Evolutionary conservation across 2,329 filamentous ascomycete genomes (phyloP), one percentile per base, ranked within the genome.

Genomic region (Arachnomyces sp.): DNA sequence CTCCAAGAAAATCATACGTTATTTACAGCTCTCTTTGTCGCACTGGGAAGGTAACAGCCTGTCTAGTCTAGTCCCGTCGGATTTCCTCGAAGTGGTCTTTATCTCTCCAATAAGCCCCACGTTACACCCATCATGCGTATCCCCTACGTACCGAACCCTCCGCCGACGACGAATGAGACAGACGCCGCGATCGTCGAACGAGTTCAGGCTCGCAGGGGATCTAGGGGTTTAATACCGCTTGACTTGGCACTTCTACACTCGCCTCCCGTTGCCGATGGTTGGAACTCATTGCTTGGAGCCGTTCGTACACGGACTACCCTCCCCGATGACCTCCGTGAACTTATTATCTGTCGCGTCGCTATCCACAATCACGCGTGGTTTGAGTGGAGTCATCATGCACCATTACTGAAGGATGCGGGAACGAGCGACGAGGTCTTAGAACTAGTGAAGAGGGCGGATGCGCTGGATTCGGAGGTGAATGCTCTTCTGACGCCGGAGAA

Each of bases 311-410:
- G 63, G 42, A 78, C 72, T 4, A 69, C 65, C 9, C 61, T 78
- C 3, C 54, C 70, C 3, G 59, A 64, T 3, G 56, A 65, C 28
- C 53, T 87, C 39, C 79, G 84, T 49, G 86, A 94, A 68, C 70
- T 89, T 13, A 82, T 84, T 49, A 89, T 94, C 52, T 86, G 79
- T 54, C 76, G 86, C 36, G 84, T 93, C 11, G 87, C 87, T 9
- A 80, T 83, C 12, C 74, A 86, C 52, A 94, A 93, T 63, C 63
- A 73, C 13, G 87, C 87, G 2, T 86, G 83, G 79, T 93, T 88
- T 62, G 87, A 94, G 61, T 93, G 85, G 86, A 75, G 68, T 28
- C 77, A 86, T 40, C 87, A 94, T 57, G 80, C 80, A 12, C 86
- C 86, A 1, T 67, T 90, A n/a, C 69, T 90, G 11, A 73, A 74